A percentile compares a stretch with the other conserved stretches of the same genome.
Conservation (phyloP, 805 yeast species). For the Hyphopichia homilentoma region DNA sequence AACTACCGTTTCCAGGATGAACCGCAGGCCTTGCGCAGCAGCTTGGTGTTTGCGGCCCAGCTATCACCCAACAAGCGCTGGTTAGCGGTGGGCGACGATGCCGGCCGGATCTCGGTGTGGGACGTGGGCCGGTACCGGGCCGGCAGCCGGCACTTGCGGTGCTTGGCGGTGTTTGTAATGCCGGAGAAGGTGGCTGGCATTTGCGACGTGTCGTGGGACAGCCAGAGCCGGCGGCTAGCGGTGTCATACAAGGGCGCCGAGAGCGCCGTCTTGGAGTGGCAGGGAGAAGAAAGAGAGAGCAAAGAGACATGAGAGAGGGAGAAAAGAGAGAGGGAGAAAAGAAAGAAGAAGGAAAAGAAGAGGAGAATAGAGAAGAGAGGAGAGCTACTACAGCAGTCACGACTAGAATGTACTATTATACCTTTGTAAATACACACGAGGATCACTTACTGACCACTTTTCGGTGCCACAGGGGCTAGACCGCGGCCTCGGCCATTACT, state of each 20-base stretch:
- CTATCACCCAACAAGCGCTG: slow-evolving; percentile 47
- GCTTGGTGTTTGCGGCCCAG: slow-evolving; percentile 52
- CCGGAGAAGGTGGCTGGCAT: slow-evolving; percentile 20
- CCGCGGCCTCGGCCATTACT: too few species aligned
- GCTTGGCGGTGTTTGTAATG: slow-evolving; percentile 21
- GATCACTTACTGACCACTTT: too few species aligned
- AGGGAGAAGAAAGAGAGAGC: too few species aligned
- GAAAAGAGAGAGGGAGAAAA: too few species aligned
- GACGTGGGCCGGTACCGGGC: slow-evolving; percentile 23
- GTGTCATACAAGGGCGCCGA: slow-evolving; percentile 33
- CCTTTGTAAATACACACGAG: too few species aligned
- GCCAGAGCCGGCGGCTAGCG: slow-evolving; percentile 18
- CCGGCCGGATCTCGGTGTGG: slow-evolving; percentile 58
- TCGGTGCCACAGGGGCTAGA: too few species aligned
- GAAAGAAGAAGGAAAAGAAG: too few species aligned
- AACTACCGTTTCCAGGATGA: slow-evolving; percentile 16
- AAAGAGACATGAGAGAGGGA: too few species aligned
- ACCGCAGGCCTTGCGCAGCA: slow-evolving; percentile 22
- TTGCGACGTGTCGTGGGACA: slow-evolving; percentile 39
- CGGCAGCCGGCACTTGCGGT: slow-evolving; percentile 14
- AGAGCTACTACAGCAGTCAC: too few species aligned
- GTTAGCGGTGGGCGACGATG: slow-evolving; percentile 64
- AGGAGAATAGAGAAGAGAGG: too few species aligned
- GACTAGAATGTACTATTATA: too few species aligned
- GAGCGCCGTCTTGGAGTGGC: slow-evolving; percentile 24